A percentile compares a stretch with the other conserved stretches of the same genome.
These are phyloP conservation scores for Coniochaeta sp. DNA, from an alignment of 2,329 filamentous ascomycete species.

Conservation along the genomic window DNA sequence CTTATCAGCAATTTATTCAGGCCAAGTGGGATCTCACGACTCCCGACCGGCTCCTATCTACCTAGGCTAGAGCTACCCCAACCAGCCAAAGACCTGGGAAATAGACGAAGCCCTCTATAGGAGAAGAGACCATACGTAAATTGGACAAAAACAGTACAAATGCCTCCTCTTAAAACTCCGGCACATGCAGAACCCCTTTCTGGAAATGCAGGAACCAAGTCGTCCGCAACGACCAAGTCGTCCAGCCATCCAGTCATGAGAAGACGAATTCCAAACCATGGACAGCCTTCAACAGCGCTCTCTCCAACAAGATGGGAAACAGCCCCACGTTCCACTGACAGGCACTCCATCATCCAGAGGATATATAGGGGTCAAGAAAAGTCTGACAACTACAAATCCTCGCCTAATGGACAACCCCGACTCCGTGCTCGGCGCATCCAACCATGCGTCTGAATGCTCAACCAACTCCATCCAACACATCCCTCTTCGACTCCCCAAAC, in stretches of 20 bases:
- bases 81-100: too few species aligned
- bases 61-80: background rate
- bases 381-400: too few species aligned
- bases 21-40: background rate
- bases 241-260: background rate
- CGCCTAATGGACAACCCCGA: too few species aligned
- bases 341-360: too few species aligned
- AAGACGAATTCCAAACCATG: background rate
- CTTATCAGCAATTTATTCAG: background rate
- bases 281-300: conserved; percentile 1
- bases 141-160: background rate
- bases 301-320: background rate
- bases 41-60: background rate
- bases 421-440: too few species aligned
- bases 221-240: background rate
- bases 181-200: background rate
- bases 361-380: too few species aligned
- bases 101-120: background rate
- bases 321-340: too few species aligned
- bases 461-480: background rate
- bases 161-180: background rate
- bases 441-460: too few species aligned
- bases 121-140: background rate
- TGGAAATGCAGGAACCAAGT: background rate
- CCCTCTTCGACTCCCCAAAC: too few species aligned